A percentile compares a stretch with the other conserved stretches of the same genome.
Evolutionary conservation across 2,329 filamentous ascomycete species (phyloP).

Genomic region (Colletotrichum tanaceti): DNA sequence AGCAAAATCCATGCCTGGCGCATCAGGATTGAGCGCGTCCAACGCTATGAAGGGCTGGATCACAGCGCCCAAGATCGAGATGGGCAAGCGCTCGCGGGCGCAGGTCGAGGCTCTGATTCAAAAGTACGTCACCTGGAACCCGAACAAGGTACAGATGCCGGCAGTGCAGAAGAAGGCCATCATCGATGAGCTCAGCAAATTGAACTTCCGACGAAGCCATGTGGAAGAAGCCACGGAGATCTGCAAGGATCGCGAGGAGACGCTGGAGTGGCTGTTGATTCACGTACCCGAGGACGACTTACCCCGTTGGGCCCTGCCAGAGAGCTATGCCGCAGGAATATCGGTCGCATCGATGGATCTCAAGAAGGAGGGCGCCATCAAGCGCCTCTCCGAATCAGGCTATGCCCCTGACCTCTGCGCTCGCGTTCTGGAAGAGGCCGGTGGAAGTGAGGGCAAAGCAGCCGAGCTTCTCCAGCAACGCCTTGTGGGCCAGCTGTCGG

Average conservation of each 20-base stretch:
- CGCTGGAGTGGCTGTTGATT: conserved; percentile 94
- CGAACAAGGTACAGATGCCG: conserved; percentile 76
- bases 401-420: conserved; percentile 88
- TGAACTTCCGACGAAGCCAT: conserved; percentile 91
- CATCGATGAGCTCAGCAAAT: conserved; percentile 77
- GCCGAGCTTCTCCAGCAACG: conserved; percentile 80
- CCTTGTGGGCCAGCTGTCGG: conserved; percentile 33
- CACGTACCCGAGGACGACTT: conserved; percentile 97
- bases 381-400: conserved; percentile 82
- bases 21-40: conserved; percentile 61
- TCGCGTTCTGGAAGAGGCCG: conserved; percentile 76
- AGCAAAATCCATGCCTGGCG: conserved; percentile 71
- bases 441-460: conserved; percentile 79
- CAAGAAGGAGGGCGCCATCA: conserved; percentile 83
- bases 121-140: conserved; percentile 87
- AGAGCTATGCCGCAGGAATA: conserved; percentile 90
- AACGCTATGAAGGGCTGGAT: conserved; percentile 81
- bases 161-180: conserved; percentile 67
- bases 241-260: conserved; percentile 92
- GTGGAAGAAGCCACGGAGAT: conserved; percentile 87
- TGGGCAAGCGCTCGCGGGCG: conserved; percentile 83
- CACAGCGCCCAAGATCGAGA: conserved; percentile 88
- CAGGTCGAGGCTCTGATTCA: conserved; percentile 85
- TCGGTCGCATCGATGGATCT: conserved; percentile 86
- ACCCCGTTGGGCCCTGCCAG: conserved; percentile 91